A percentile compares a stretch with the other conserved stretches of the same genome.
phyloP scores from a whole-genome alignment of 1,139 yeast genomes.

The Blastobotrys ciferrii region DNA sequence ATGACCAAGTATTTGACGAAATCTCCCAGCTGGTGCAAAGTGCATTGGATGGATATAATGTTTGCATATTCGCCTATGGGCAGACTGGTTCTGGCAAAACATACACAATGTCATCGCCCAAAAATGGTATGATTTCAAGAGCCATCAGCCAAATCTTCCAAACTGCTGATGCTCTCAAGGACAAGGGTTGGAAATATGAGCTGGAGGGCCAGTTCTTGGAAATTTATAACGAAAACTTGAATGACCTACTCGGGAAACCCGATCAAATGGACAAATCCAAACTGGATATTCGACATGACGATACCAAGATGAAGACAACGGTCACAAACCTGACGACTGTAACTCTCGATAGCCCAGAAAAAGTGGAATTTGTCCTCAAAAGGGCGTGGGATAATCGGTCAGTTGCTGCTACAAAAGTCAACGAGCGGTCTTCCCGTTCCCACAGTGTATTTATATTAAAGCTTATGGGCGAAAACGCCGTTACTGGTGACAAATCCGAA shows the following conservation, averaged over 20 bases:
- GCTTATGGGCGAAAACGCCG: slow-evolving; percentile 53
- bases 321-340: slow-evolving; percentile 61
- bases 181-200: slow-evolving; percentile 63
- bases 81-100: slow-evolving; percentile 98
- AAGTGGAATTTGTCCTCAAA: slow-evolving; percentile 51
- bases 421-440: slow-evolving; percentile 73
- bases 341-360: slow-evolving; percentile 46
- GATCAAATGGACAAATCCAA: slow-evolving; percentile 38
- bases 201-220: slow-evolving; percentile 80
- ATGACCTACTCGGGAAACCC: slow-evolving; percentile 58
- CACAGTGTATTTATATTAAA: slow-evolving; percentile 72
- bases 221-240: slow-evolving; percentile 79
- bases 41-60: slow-evolving; percentile 86
- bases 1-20: slow-evolving; percentile 72
- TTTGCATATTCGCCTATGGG: slow-evolving; percentile 94
- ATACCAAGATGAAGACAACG: slow-evolving; percentile 48
- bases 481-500: slow-evolving; percentile 49
- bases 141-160: slow-evolving; percentile 72
- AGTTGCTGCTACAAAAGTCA: slow-evolving; percentile 79
- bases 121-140: slow-evolving; percentile 79
- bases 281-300: slow-evolving; percentile 76
- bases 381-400: slow-evolving; percentile 57
- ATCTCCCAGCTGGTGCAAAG: slow-evolving; percentile 85
- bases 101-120: slow-evolving; percentile 71
- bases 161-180: slow-evolving; percentile 49